Base-by-base conservation (phyloP, 1,284 basidiomycete genomes). In the Microbotryomycetes sp. region DNA sequence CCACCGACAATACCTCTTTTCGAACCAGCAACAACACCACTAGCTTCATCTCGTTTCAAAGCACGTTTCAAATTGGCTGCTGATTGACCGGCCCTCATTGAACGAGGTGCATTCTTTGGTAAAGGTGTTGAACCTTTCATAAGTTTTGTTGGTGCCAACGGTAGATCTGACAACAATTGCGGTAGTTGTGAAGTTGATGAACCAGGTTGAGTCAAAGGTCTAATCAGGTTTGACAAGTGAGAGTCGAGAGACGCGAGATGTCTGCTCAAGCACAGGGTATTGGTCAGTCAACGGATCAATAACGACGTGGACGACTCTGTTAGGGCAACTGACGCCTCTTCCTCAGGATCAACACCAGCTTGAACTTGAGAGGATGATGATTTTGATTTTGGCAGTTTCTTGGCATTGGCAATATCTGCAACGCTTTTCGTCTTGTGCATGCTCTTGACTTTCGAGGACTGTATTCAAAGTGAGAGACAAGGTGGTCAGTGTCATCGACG, bases 121-220 rank as follows among this genome's bases (percentile, higher is more conserved):
- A 69, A 32, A 1, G 63, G 68, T 1, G 65, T 67, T 50, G 57
- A 65, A 9, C 68, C 68, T 42, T 69, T 69, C 48, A 65, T 56
- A 1, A 56, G 42, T 31, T 67, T 69, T n/a, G 63, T 23, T 0
- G 54, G 25, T 15, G 30, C 55, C 42, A 60, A 29, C 15, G 65
- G 68, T 3, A 69, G 58, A 9, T 60, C 55, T 16, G 59, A 54
- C 9, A 69, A 55, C 36, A 69, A 62, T 7, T 59, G 57, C 25
- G 65, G 65, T 12, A 69, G 63, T 9, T 62, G 47, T 15, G 49
- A 25, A 14, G 16, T 9, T 4, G 52, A 14, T 4, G 59, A 22
- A n/a, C 16, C 23, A 28, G 48, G 7, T 9, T 56, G 51, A 9
- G 53, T 36, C 31, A 69, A 63, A 2, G 67, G 59, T n/a, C 54